Evolutionary conservation across 1,284 basidiomycete species (phyloP).

Genomic region (Volvariella volvacea): DNA sequence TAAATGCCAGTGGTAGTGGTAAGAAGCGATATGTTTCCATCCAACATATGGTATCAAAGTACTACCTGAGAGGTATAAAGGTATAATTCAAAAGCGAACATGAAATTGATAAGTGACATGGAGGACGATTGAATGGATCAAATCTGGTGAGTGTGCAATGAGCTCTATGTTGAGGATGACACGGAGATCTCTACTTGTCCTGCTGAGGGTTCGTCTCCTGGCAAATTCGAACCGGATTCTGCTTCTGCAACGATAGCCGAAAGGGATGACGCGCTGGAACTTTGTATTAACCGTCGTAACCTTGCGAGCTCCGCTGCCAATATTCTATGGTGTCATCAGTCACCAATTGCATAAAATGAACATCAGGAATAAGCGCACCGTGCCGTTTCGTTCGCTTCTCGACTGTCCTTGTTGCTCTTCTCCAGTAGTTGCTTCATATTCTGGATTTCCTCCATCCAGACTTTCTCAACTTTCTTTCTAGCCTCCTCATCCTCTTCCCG

Average conservation of each 20-base stretch:
- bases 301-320: slow-evolving; percentile 23
- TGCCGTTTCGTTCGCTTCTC: slow-evolving; percentile 52
- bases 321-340: slow-evolving; percentile 9
- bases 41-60: no score
- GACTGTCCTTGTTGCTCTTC: slow-evolving; percentile 45
- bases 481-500: slow-evolving; percentile 35
- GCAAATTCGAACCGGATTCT: background rate
- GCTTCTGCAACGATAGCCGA: no score
- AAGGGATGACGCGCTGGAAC: slow-evolving; percentile 14
- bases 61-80: background rate
- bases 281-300: slow-evolving; percentile 63
- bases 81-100: background rate
- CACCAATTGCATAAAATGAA: background rate
- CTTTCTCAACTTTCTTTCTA: slow-evolving; percentile 42
- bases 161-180: no score
- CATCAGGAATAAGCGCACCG: slow-evolving; percentile 34
- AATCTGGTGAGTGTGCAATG: no score
- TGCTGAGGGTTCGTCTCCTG: no score
- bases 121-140: no score
- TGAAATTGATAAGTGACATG: slow-evolving; percentile 1
- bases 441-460: slow-evolving; percentile 41
- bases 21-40: background rate
- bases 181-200: no score
- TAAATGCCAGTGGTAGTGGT: background rate
- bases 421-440: slow-evolving; percentile 45